These are phyloP conservation scores for Yarrowia osloensis DNA, from an alignment of 805 yeast genomes.

Conservation along the genomic window DNA sequence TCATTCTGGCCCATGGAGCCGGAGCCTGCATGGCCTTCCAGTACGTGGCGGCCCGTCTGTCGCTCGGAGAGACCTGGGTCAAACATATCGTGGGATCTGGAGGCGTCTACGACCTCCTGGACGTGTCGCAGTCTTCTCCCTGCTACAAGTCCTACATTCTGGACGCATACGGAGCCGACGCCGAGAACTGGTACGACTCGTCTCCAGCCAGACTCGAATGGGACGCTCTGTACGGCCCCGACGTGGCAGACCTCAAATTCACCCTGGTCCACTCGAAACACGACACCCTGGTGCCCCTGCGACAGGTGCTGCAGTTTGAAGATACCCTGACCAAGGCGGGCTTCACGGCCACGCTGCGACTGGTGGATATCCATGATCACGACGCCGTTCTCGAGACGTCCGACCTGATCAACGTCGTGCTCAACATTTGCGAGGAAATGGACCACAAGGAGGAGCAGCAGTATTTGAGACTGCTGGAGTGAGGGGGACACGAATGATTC, in stretches of 20 bases:
- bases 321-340: conserved; percentile 31
- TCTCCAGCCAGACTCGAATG: conserved; percentile 32
- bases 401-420: conserved; percentile 26
- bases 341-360: conserved; percentile 9
- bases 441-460: conserved; percentile 29
- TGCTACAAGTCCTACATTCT: conserved; percentile 28
- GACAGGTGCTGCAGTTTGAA: conserved; percentile 32
- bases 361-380: conserved; percentile 32
- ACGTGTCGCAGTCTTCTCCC: conserved; percentile 25
- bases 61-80: conserved; percentile 32
- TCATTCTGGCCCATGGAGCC: conserved; percentile 72
- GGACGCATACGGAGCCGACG: conserved; percentile 32
- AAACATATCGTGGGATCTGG: conserved; percentile 32
- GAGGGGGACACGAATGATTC: too few species aligned
- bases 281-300: conserved; percentile 31
- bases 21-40: conserved; percentile 73
- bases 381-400: conserved; percentile 33
- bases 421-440: conserved; percentile 28
- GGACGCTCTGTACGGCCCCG: conserved; percentile 31
- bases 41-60: conserved; percentile 37
- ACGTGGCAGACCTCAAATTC: conserved; percentile 23
- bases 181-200: conserved; percentile 31
- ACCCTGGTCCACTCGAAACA: conserved; percentile 32
- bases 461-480: conserved; percentile 5
- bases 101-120: conserved; percentile 32